Evolutionary conservation across 192 early-diverging fungal genomes (phyloP).

Genomic region (Podila minutissima): DNA sequence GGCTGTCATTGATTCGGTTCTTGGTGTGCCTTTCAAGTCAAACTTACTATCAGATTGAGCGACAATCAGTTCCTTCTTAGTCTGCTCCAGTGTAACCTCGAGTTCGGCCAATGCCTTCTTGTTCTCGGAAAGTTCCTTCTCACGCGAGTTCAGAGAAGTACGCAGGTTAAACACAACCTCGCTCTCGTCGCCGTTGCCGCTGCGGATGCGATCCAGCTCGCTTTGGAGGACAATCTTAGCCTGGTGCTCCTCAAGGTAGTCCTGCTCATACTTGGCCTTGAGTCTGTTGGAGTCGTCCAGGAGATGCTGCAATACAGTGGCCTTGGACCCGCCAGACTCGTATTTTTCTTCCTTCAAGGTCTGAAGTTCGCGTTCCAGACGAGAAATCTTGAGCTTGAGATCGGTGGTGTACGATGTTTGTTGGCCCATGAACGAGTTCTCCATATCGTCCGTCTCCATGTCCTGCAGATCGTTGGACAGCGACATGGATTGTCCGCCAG

Average conservation of each 20-base stretch:
- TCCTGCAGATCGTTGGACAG: conserved; percentile 28
- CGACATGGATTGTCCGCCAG: conserved; percentile 46
- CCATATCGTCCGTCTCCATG: conserved; percentile 46
- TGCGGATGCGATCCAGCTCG: conserved; percentile 43
- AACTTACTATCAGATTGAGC: conserved; percentile 51
- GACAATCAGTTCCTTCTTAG: conserved; percentile 47
- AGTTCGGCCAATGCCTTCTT: conserved; percentile 37
- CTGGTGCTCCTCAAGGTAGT: conserved; percentile 65
- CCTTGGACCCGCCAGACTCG: conserved; percentile 41
- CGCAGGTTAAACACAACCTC: conserved; percentile 29
- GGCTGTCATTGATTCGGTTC: neutral
- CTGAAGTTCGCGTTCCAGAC: conserved; percentile 41
- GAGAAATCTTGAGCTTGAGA: conserved; percentile 29
- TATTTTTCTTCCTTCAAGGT: conserved; percentile 45
- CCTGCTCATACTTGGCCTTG: conserved; percentile 69
- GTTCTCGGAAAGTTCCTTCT: conserved; percentile 46
- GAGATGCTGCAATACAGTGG: conserved; percentile 64
- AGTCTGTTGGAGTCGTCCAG: conserved; percentile 68
- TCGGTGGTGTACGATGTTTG: conserved; percentile 37
- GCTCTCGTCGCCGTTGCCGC: conserved; percentile 33
- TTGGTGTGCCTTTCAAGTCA: neutral
- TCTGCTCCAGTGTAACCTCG: conserved; percentile 35
- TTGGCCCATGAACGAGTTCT: conserved; percentile 33
- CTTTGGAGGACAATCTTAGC: conserved; percentile 57
- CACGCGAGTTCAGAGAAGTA: conserved; percentile 26